A percentile compares a stretch with the other conserved stretches of the same genome.
phyloP scores from a whole-genome alignment of 2,329 filamentous ascomycete genomes.

The Cercospora sesami region DNA sequence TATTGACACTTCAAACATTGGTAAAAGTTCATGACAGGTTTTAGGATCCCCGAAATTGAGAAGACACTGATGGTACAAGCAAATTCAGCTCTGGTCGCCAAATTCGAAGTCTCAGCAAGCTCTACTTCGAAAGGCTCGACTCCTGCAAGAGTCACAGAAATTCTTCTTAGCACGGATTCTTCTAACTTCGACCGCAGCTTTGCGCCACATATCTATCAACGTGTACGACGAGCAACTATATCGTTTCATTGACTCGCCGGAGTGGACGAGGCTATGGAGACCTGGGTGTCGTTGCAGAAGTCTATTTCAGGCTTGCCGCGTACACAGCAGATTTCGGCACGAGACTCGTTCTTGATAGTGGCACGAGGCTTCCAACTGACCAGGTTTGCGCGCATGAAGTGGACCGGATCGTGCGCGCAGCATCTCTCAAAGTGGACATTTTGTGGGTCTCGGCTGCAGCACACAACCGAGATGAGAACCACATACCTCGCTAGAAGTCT shows the following conservation, averaged over 20 bases:
- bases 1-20: background rate
- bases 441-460: conserved; percentile 3
- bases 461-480: background rate
- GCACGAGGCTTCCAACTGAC: background rate
- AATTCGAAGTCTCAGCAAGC: background rate
- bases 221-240: background rate
- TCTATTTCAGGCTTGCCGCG: background rate
- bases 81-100: background rate
- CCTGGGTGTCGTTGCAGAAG: background rate
- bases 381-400: background rate
- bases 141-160: background rate
- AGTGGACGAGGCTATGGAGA: background rate
- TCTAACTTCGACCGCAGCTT: background rate
- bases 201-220: background rate
- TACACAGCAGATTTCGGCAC: background rate
- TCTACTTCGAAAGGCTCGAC: background rate
- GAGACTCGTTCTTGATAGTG: background rate
- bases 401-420: background rate
- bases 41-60: background rate
- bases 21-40: background rate
- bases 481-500: background rate
- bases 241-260: background rate
- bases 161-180: background rate
- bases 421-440: background rate
- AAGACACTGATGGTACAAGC: background rate